These are phyloP conservation scores for Tulasnella sp. DNA, from an alignment of 768 basidiomycete species.

Conservation along the genomic window DNA sequence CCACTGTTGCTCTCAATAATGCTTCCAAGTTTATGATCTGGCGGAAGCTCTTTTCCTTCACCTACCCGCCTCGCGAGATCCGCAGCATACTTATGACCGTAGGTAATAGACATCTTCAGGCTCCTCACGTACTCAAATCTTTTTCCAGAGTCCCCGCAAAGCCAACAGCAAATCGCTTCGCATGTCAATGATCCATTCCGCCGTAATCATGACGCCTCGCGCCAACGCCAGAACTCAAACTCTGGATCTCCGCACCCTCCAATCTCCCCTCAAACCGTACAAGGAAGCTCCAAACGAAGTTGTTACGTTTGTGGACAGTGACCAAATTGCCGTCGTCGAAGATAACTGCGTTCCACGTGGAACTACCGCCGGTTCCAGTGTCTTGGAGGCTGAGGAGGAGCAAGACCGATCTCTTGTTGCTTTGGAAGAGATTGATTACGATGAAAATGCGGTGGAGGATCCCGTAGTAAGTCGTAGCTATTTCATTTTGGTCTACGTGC, in stretches of 20 bases:
- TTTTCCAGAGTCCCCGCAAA: slow-evolving; percentile 39
- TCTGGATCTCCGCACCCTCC: slow-evolving; percentile 50
- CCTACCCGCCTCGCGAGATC: slow-evolving; percentile 70
- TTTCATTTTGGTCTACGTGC: background rate
- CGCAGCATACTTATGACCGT: slow-evolving; percentile 45
- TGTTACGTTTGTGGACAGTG: slow-evolving; percentile 24
- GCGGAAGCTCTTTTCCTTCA: slow-evolving; percentile 66
- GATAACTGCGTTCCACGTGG: background rate
- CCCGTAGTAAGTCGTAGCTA: background rate
- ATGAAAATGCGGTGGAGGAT: background rate
- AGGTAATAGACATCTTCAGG: background rate
- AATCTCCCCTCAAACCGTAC: slow-evolving; percentile 46
- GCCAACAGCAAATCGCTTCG: slow-evolving; percentile 50
- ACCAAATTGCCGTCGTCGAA: slow-evolving; percentile 27
- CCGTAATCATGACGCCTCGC: slow-evolving; percentile 71
- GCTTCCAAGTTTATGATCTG: slow-evolving; percentile 65
- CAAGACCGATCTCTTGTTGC: slow-evolving; percentile 21
- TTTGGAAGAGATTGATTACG: slow-evolving; percentile 26
- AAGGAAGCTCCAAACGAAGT: slow-evolving; percentile 16
- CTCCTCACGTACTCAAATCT: background rate
- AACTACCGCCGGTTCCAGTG: background rate
- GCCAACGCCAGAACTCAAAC: background rate
- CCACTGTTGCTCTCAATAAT: slow-evolving; percentile 61
- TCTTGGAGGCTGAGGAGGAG: background rate
- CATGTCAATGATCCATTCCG: slow-evolving; percentile 71